Base-by-base conservation (phyloP, 139 green algal genomes). In the Chloropicon primus region DNA sequence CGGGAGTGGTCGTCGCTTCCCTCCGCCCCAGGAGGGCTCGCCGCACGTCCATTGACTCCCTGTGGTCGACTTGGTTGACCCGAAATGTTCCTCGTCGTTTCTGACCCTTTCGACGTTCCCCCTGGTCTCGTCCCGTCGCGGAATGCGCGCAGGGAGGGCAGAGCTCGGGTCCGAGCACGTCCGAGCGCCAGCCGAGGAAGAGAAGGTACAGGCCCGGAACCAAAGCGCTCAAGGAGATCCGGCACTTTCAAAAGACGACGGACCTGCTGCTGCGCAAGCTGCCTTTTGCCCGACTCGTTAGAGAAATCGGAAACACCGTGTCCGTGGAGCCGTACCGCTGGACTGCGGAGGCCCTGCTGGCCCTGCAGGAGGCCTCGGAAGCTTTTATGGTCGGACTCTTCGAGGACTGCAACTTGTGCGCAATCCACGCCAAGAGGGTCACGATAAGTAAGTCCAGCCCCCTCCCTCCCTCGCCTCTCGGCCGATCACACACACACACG, bases 381-480 rank as follows among this genome's bases (percentile, higher is more conserved):
- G 77, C 54, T 23, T 28, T 24, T 10, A 75, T 80, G 71, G 77
- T 80, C 24, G 54, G 54, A 21, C 77, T 78, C 24, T 78, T 78
- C 80, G 93, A 97, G 81, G 93, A 97, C 82, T 91, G 83, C 85
- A 97, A 97, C 83, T 83, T 97, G 72, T 97, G 92, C 84, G 93
- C 92, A 26, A 97, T 97, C 80, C 93, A 97, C 76, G 92, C 93
- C 17, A 96, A 94, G 84, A 88, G 93, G 21, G 91, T 97, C 2
- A 97, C 93, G 23, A 97, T 97, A 91, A 94, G 89, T 91, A 73
- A 80, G 77, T 28, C 26, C 62, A 25, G 1, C 75, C 62, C 28
- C 22, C 41, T 62, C 41, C 10, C 5, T 62, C 10, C 41, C n/a
- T n/a, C n/a, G n/a, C n/a, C n/a, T n/a, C n/a, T n/a, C n/a, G n/a